phyloP scores from a whole-genome alignment of 164 flowering plant species.

The Chimonanthus salicifolius region DNA sequence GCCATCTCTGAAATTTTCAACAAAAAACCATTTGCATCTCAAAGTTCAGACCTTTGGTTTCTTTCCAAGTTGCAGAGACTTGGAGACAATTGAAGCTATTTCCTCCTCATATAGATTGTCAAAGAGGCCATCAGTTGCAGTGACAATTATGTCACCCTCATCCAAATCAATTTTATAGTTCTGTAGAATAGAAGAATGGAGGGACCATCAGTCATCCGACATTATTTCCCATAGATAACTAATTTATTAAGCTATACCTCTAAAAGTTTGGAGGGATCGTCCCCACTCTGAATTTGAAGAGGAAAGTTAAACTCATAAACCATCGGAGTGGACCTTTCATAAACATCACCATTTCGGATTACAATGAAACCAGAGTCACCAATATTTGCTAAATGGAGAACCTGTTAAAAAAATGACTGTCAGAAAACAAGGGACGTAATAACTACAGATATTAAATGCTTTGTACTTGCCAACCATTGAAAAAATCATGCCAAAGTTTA shows the following conservation, averaged over 20 bases:
- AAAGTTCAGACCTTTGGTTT: slow-evolving; percentile 42
- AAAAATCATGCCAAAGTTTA: neutral
- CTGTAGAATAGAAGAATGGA: slow-evolving; percentile 33
- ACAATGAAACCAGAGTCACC: slow-evolving; percentile 77
- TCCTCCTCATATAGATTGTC: slow-evolving; percentile 79
- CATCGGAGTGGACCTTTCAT: slow-evolving; percentile 52
- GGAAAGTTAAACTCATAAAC: slow-evolving; percentile 70
- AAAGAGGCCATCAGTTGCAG: slow-evolving; percentile 83
- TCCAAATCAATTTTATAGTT: slow-evolving; percentile 47
- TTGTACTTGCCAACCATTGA: neutral
- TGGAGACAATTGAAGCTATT: slow-evolving; percentile 43
- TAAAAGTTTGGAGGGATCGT: slow-evolving; percentile 42
- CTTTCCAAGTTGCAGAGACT: slow-evolving; percentile 34
- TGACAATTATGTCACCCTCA: slow-evolving; percentile 65
- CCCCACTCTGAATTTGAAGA: slow-evolving; percentile 42
- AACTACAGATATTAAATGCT: neutral
- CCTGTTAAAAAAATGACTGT: slow-evolving; percentile 33
- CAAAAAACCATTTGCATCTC: no score
- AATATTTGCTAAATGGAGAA: slow-evolving; percentile 64
- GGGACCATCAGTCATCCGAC: neutral
- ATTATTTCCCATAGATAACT: neutral
- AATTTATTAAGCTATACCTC: slow-evolving; percentile 36
- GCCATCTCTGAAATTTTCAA: neutral
- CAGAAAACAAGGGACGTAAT: neutral
- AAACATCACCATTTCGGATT: slow-evolving; percentile 58